phyloP scores from a whole-genome alignment of 352 stramenopile species.

The Globisporangium paroecandrum region DNA sequence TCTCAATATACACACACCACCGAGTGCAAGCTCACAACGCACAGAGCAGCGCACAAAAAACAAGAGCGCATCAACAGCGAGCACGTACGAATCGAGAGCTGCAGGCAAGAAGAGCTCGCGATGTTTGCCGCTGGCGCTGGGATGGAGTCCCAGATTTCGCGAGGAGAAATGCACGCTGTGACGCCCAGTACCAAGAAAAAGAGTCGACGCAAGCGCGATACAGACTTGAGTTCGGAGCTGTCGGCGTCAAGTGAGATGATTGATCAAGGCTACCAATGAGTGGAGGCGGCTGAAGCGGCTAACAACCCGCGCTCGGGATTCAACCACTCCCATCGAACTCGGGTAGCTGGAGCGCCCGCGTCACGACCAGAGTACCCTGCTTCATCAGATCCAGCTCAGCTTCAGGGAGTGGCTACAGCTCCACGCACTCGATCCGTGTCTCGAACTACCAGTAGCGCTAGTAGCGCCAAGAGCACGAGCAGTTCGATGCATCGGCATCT shows the following conservation, averaged over 20 bases:
- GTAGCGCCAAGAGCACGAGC: neutral
- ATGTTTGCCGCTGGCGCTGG: neutral
- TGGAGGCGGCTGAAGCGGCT: neutral
- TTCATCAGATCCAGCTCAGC: neutral
- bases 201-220: conserved; percentile 17
- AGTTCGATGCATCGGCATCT: neutral
- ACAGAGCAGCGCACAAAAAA: neutral
- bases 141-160: neutral
- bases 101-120: neutral
- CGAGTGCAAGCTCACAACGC: neutral
- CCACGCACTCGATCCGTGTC: neutral
- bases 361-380: neutral
- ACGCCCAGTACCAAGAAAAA: conserved; percentile 18
- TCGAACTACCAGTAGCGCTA: neutral
- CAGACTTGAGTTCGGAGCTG: neutral
- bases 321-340: neutral
- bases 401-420: neutral
- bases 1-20: neutral
- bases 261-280: neutral
- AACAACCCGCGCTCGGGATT: conserved; percentile 4
- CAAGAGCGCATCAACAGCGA: neutral
- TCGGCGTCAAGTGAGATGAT: neutral
- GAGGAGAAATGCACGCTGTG: neutral
- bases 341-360: neutral
- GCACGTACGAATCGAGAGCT: neutral